Percentiles rank a stretch among this genome's conserved stretches.
Evolutionary conservation across 2,329 filamentous ascomycete genomes (phyloP).

Genomic region (Camillea tinctor): DNA sequence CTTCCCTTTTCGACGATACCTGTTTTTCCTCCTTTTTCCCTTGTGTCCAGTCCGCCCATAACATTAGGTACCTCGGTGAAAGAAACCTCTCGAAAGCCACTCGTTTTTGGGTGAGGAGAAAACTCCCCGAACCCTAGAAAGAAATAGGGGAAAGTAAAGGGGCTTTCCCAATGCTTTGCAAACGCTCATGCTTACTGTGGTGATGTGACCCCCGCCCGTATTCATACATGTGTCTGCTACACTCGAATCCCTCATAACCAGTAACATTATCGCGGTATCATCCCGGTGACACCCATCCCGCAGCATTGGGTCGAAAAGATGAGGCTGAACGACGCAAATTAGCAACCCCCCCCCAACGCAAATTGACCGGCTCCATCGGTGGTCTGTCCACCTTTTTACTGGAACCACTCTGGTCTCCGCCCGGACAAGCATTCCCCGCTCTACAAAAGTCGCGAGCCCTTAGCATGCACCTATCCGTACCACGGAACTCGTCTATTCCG

Average conservation of each 20-base stretch:
- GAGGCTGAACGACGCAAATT: background rate
- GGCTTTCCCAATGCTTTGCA: background rate
- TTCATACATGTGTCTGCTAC: background rate
- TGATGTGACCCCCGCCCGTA: background rate
- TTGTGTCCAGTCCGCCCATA: background rate
- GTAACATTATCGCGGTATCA: background rate
- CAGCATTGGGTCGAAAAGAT: background rate
- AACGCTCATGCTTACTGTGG: background rate
- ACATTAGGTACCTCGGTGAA: background rate
- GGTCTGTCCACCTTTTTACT: background rate
- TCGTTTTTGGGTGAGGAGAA: background rate
- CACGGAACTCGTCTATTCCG: background rate
- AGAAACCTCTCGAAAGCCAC: background rate
- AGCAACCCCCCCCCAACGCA: background rate
- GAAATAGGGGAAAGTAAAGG: background rate
- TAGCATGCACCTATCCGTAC: background rate
- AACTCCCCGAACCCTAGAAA: background rate
- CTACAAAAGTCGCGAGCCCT: background rate
- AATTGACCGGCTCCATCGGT: background rate
- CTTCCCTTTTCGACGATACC: background rate
- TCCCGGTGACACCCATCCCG: background rate
- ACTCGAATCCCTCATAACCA: background rate
- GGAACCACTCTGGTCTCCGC: background rate
- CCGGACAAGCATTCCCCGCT: background rate
- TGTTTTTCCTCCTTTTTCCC: background rate